Percentiles rank a stretch among this genome's conserved stretches.
These are phyloP conservation scores for Neurospora cerealis DNA, from an alignment of 495 filamentous ascomycete species.

Conservation along the genomic window DNA sequence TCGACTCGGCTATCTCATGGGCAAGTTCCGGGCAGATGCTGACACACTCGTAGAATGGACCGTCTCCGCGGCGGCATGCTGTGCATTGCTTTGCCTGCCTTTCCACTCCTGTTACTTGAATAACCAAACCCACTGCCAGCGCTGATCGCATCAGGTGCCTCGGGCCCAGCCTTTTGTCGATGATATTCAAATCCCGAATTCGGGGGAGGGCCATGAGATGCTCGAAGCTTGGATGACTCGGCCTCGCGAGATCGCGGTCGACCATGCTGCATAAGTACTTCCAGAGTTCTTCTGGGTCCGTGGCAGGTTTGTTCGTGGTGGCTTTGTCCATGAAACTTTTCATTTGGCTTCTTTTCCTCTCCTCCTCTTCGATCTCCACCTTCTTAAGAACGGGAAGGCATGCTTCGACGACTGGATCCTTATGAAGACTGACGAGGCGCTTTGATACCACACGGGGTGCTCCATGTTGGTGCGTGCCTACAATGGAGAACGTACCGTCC, in stretches of 20 bases:
- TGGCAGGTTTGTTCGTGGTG: neutral
- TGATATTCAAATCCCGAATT: neutral
- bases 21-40: neutral
- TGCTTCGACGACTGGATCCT: neutral
- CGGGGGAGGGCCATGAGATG: neutral
- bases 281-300: neutral
- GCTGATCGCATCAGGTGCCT: neutral
- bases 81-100: neutral
- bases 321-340: neutral
- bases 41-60: neutral
- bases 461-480: neutral
- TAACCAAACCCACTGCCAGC: neutral
- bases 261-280: neutral
- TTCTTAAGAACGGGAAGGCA: neutral
- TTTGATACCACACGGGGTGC: neutral
- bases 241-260: neutral
- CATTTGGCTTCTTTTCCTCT: neutral
- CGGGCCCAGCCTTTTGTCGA: neutral
- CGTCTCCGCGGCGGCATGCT: neutral
- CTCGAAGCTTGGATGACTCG: neutral
- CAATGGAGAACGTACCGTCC: slow-evolving; percentile 25
- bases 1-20: neutral
- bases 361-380: neutral
- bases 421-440: neutral
- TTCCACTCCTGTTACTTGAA: neutral